phyloP scores from a whole-genome alignment of 2,329 filamentous ascomycete species.

The Alternaria angustiovoidea region DNA sequence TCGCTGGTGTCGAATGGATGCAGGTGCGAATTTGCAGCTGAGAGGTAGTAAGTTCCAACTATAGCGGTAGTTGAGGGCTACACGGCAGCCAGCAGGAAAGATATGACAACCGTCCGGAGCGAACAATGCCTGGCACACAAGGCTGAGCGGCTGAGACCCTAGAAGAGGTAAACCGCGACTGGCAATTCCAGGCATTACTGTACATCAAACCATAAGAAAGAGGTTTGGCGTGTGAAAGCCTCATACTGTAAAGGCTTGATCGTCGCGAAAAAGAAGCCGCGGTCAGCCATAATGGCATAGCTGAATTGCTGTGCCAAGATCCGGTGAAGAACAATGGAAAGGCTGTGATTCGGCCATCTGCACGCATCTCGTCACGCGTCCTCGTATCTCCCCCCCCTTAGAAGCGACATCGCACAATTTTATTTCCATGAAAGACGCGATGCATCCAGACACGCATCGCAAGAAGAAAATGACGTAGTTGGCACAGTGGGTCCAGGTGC shows the following conservation, averaged over 20 bases:
- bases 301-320: conserved; percentile 16
- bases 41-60: neutral
- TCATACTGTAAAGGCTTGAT: conserved; percentile 1
- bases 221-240: conserved; percentile 4
- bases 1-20: neutral
- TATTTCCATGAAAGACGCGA: neutral
- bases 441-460: neutral
- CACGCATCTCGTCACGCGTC: neutral
- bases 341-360: conserved; percentile 1
- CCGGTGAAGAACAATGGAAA: conserved; percentile 21
- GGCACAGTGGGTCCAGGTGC: neutral
- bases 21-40: neutral
- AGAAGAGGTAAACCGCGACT: neutral
- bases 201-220: neutral
- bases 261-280: neutral
- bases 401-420: neutral
- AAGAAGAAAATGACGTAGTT: conserved; percentile 10
- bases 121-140: neutral
- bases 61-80: neutral
- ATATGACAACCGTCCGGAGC: neutral
- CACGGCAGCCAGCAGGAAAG: neutral
- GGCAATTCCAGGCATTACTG: neutral
- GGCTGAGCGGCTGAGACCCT: neutral
- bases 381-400: neutral
- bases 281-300: conserved; percentile 9